Base-by-base conservation (phyloP, 805 yeast genomes). In the Sugiyamaella mastotermitis region DNA sequence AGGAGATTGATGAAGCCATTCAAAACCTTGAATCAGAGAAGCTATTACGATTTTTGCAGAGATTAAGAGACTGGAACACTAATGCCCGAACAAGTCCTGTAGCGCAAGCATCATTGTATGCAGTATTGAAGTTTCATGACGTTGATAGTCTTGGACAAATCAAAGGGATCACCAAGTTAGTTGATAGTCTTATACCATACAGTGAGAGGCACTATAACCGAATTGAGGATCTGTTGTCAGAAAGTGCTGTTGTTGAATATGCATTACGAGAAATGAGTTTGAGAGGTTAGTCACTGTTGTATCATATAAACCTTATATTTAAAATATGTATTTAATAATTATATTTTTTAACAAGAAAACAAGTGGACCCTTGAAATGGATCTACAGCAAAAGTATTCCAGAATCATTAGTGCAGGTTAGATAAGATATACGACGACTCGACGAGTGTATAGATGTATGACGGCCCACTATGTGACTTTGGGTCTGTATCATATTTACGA, bases 41-140 rank as follows among this genome's bases (percentile, higher is more conserved):
- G 52, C 60, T 88, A 17, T 50, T 71, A 29, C 55, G 66, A 9
- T 58, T 92, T 17, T 72, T 92, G 58, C 74, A 75, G 53, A 78
- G 94, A 52, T 69, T 88, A 15, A 75, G 97, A 51, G 95, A 86
- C 56, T 92, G 99, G 99, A 92, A 92, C 58, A 80, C 94, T 31
- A 90, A 86, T 58, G 82, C 84, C 37, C 76, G 78, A 53, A 78
- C 85, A 25, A 84, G 84, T 53, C 76, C 73, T 36, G 73, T 85
- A 40, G 83, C 95, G 9, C 98, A 90, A 61, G 78, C 76, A 41
- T 62, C 87, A 29, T 68, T 90, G 37, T 69, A 74, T 47, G 79
- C 83, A 17, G 61, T 90, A 23, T 63, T 92, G 42, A 61, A 64
- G 29, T 67, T 66, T 33, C 75, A 76, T 49, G 64, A 71, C 15